Evolutionary conservation across 371 early-diverging fungal genomes (phyloP).

Genomic region (Syncephalis fuscata): DNA sequence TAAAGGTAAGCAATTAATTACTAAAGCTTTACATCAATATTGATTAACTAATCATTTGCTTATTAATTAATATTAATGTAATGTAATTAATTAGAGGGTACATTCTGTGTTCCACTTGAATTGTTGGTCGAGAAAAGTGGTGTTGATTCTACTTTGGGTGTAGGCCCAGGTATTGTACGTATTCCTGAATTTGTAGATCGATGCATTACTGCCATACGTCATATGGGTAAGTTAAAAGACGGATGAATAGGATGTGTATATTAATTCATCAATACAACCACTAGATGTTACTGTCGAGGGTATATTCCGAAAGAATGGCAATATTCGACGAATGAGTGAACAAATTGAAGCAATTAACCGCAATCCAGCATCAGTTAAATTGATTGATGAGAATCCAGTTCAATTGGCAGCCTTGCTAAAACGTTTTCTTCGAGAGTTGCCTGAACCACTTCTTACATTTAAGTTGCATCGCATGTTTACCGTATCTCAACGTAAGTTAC

Average conservation of each 20-base stretch:
- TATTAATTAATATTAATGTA: not conserved
- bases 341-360: conserved; percentile 55
- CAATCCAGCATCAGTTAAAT: conserved; percentile 41
- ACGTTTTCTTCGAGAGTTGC: conserved; percentile 85
- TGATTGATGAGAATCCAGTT: conserved; percentile 60
- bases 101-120: conserved; percentile 88
- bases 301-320: conserved; percentile 94
- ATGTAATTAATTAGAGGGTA: conserved; percentile 30
- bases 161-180: conserved; percentile 52
- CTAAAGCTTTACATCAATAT: too few species aligned
- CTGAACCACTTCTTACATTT: conserved; percentile 86
- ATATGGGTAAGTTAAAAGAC: conserved; percentile 71
- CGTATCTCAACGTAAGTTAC: conserved; percentile 46
- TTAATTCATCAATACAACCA: not conserved
- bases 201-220: conserved; percentile 52
- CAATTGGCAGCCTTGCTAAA: conserved; percentile 90
- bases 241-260: not conserved
- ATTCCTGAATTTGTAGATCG: conserved; percentile 79
- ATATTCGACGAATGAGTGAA: conserved; percentile 71
- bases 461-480: conserved; percentile 68
- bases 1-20: conserved; percentile 35
- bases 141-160: conserved; percentile 63
- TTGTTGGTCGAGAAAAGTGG: conserved; percentile 67
- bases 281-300: conserved; percentile 81
- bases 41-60: not conserved